Evolutionary conservation across 305 asterid species (phyloP), one percentile per base, ranked within the genome.

Genomic region (Solanum hybrid): DNA sequence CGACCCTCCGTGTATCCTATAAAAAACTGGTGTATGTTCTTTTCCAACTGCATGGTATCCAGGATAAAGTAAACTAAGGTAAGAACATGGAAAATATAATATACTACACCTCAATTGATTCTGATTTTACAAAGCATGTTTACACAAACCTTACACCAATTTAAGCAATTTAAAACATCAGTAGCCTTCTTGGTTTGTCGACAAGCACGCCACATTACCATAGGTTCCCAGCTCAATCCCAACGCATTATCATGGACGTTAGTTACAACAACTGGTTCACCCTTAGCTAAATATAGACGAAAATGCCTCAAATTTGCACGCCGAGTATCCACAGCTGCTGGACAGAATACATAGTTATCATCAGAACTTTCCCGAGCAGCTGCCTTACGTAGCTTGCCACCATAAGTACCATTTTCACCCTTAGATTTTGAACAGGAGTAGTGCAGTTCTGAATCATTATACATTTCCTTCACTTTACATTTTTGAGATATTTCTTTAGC

Each of bases 181-280:
- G 94, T 93, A 51, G 92, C 93, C 76, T 92, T 90, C 42, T 88
- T 69, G 86, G 86, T 88, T 90, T 92, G 95, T 86, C 98, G 95
- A 45, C 92, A 93, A 76, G 95, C 97, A 89, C 98, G 97, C 96
- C 97, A 94, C 97, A 95, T 94, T 90, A 95, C 98, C 98, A 93
- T 94, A 31, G 98, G 98, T 85, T 94, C 97, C 98, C 98, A 95
- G 92, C 98, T 95, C 94, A 94, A 93, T 51, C 98, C 98, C 89
- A 76, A 38, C 22, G 95, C 88, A 72, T 91, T 94, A 36, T 91
- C 94, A 71, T 93, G 97, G 77, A 94, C 94, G 56, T 93, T 84
- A 90, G 94, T 92, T 87, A 94, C 98, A 79, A 94, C 90, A 84
- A 94, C 94, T 19, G 98, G 97, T 90, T 95, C 96, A 9, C 97